Conservation (phyloP, 2,329 filamentous ascomycete species). For the Cordyceps militaris region DNA sequence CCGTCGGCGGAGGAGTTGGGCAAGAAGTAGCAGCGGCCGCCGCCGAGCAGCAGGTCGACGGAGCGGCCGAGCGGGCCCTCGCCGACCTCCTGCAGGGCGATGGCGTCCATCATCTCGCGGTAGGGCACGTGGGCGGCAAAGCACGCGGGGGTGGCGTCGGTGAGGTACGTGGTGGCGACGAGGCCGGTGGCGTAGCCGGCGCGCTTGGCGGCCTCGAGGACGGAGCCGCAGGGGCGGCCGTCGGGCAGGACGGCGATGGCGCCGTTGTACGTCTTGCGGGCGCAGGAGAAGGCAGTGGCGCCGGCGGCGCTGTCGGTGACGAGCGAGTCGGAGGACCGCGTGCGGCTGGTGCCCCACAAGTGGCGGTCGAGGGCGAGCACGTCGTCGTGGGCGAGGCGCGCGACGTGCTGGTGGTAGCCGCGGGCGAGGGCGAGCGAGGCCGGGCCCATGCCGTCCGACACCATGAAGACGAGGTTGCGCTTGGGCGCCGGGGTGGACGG, state of each 20-base stretch:
- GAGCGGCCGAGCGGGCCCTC: slow-evolving; percentile 78
- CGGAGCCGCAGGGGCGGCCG: slow-evolving; percentile 81
- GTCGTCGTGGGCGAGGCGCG: slow-evolving; percentile 66
- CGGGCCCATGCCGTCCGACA: slow-evolving; percentile 97
- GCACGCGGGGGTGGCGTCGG: slow-evolving; percentile 92
- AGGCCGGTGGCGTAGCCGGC: slow-evolving; percentile 88
- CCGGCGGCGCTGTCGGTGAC: slow-evolving; percentile 97
- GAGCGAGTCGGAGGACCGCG: slow-evolving; percentile 72
- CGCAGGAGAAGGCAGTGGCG: slow-evolving; percentile 92
- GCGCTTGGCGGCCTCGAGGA: slow-evolving; percentile 85
- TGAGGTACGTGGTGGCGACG: slow-evolving; percentile 90
- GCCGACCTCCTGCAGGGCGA: slow-evolving; percentile 87
- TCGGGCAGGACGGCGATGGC: slow-evolving; percentile 87
- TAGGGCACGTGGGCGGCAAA: slow-evolving; percentile 84
- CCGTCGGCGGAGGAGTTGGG: slow-evolving; percentile 74
- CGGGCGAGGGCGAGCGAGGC: slow-evolving; percentile 82
- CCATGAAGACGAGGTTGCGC: slow-evolving; percentile 96
- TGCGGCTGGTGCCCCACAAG: slow-evolving; percentile 84
- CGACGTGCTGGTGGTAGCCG: slow-evolving; percentile 72
- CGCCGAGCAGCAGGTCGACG: slow-evolving; percentile 88
- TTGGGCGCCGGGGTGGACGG: slow-evolving; percentile 52
- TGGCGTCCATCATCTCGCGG: slow-evolving; percentile 77
- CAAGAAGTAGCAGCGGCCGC: slow-evolving; percentile 87
- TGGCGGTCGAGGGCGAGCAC: slow-evolving; percentile 77
- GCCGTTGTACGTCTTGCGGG: slow-evolving; percentile 89